These are phyloP conservation scores for Leishmania lainsoni DNA, from an alignment of 208 protist species.

Conservation along the genomic window DNA sequence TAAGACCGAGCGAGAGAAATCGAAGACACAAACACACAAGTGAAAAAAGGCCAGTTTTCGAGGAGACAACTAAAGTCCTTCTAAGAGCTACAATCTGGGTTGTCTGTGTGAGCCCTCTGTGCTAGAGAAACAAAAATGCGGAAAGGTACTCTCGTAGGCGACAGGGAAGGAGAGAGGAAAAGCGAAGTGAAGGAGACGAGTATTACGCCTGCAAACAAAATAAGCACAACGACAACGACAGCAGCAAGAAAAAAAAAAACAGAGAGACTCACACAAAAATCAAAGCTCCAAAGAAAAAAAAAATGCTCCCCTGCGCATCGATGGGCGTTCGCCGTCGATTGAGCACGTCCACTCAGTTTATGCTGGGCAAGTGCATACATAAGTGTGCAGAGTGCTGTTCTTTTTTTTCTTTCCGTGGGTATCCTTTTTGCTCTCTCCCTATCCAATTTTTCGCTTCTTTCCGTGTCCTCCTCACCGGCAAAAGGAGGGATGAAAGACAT, in stretches of 20 bases:
- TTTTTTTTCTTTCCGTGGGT: background rate
- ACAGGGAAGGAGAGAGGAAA: background rate
- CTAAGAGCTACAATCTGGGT: background rate
- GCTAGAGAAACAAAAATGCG: background rate
- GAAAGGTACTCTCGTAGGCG: background rate
- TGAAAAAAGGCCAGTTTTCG: background rate
- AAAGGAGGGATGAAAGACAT: background rate
- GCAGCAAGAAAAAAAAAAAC: background rate
- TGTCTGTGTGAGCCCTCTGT: background rate
- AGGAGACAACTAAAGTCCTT: background rate
- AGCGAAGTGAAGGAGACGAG: background rate
- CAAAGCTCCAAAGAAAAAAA: conserved; percentile 5
- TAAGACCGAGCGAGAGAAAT: background rate
- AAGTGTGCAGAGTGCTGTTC: conserved; percentile 6
- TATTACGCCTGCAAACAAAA: background rate
- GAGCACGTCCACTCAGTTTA: background rate
- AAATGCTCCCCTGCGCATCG: background rate
- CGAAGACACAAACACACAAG: background rate
- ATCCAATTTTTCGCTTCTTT: background rate
- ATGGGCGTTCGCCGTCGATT: background rate
- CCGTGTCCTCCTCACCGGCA: background rate
- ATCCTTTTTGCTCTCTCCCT: background rate
- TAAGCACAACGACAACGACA: background rate
- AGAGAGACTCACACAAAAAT: background rate
- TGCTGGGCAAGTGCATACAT: background rate